phyloP scores from a whole-genome alignment of 192 early-diverging fungal species.

The Diversispora epigaea region DNA sequence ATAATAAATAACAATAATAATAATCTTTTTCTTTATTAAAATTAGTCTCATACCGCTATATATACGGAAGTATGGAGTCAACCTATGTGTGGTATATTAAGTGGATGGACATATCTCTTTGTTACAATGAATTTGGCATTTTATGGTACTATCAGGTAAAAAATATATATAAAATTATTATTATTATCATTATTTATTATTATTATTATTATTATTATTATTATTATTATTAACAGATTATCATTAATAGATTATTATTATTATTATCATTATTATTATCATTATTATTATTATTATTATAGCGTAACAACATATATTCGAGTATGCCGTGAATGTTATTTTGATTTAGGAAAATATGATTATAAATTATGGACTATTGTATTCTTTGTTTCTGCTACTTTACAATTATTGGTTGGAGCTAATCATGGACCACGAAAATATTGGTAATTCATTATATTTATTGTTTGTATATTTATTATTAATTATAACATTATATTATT shows the following conservation, averaged over 20 bases:
- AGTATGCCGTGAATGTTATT: neutral
- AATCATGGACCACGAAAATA: neutral
- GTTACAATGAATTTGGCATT: neutral
- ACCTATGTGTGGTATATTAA: neutral
- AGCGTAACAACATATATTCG: neutral
- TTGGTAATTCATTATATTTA: neutral
- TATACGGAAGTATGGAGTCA: neutral
- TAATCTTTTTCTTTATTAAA: neutral
- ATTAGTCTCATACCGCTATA: neutral
- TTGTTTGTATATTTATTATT: neutral
- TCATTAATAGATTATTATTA: neutral
- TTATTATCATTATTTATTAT: neutral
- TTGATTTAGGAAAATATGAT: constrained; percentile 1
- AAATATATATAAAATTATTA: too few species aligned
- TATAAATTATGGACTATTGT: neutral
- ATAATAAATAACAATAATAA: neutral
- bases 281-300: neutral
- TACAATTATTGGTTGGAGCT: neutral
- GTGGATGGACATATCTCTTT: neutral
- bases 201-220: neutral
- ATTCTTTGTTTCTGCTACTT: too few species aligned
- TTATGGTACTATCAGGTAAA: neutral
- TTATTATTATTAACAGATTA: neutral
- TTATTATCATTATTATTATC: neutral
- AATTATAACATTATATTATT: neutral